A percentile compares a stretch with the other conserved stretches of the same genome.
These are phyloP conservation scores for Tanacetum coccineum DNA, from an alignment of 129 eudicot species.

Conservation along the genomic window DNA sequence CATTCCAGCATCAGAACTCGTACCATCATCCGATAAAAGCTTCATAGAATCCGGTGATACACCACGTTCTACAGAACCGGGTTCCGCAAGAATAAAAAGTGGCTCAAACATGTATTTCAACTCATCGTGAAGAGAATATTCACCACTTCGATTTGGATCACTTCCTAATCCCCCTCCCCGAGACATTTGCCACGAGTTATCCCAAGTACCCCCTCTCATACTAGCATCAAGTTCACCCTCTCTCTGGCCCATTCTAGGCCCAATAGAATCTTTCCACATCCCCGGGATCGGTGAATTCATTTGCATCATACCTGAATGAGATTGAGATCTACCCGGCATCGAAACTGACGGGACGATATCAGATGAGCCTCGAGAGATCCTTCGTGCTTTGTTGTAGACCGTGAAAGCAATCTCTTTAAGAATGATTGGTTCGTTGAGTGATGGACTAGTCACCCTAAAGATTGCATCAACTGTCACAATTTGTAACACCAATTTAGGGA, in stretches of 20 bases:
- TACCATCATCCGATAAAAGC: constrained; percentile 68
- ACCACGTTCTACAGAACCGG: constrained; percentile 86
- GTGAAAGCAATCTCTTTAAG: constrained; percentile 97
- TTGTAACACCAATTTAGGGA: constrained; percentile 88
- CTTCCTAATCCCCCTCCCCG: constrained; percentile 59
- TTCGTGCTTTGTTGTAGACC: constrained; percentile 91
- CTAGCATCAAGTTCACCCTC: constrained; percentile 81
- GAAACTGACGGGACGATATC: constrained; percentile 53
- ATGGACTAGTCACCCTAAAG: constrained; percentile 87
- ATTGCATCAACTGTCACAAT: constrained; percentile 87
- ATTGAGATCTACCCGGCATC: constrained; percentile 58
- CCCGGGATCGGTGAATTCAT: constrained; percentile 69
- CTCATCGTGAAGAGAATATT: constrained; percentile 58
- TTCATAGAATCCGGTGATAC: constrained; percentile 63
- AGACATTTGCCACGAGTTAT: constrained; percentile 88
- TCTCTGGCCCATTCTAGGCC: constrained; percentile 66
- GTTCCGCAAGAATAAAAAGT: constrained; percentile 88
- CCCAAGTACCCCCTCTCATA: constrained; percentile 76
- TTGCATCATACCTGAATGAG: constrained; percentile 71
- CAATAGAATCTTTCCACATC: constrained; percentile 91
- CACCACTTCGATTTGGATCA: constrained; percentile 58
- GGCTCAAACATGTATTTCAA: constrained; percentile 88
- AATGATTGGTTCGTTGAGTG: constrained; percentile 62
- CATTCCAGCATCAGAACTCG: constrained; percentile 63
- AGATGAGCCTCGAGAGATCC: constrained; percentile 66